Evolutionary conservation across 2,329 filamentous ascomycete species (phyloP).

Genomic region (Trichoderma aggressivum): DNA sequence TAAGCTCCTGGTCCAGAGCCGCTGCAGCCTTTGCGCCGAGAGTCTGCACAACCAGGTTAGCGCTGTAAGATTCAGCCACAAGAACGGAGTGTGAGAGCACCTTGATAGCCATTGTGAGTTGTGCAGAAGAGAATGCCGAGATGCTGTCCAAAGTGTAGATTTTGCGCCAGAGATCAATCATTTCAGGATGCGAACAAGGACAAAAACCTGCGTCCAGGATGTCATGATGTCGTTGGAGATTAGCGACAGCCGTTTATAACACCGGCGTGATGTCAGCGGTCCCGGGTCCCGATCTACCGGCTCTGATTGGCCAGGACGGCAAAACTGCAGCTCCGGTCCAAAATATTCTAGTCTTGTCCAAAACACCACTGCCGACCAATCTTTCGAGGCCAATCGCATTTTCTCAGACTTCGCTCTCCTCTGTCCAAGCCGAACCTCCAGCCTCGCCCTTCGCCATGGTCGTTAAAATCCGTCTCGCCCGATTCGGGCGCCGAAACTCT

Average conservation of each 20-base stretch:
- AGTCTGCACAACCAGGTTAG: slow-evolving; percentile 53
- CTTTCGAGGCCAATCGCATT: neutral
- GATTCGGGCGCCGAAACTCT: slow-evolving; percentile 83
- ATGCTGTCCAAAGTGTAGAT: neutral
- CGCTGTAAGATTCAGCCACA: neutral
- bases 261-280: slow-evolving; percentile 16
- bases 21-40: slow-evolving; percentile 83
- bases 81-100: neutral
- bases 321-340: slow-evolving; percentile 35
- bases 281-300: slow-evolving; percentile 25
- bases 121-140: neutral
- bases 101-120: slow-evolving; percentile 9
- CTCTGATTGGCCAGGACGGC: slow-evolving; percentile 33
- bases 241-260: neutral
- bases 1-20: slow-evolving; percentile 88
- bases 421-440: neutral
- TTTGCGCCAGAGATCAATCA: neutral
- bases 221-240: slow-evolving; percentile 17
- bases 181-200: neutral
- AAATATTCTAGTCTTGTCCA: slow-evolving; percentile 16
- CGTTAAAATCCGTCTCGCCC: slow-evolving; percentile 86
- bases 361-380: neutral
- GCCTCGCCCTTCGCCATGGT: slow-evolving; percentile 60
- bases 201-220: neutral
- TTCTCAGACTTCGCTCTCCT: neutral